Evolutionary conservation across 345 rosid genomes (phyloP).

Genomic region (Streptanthus diversifolius): DNA sequence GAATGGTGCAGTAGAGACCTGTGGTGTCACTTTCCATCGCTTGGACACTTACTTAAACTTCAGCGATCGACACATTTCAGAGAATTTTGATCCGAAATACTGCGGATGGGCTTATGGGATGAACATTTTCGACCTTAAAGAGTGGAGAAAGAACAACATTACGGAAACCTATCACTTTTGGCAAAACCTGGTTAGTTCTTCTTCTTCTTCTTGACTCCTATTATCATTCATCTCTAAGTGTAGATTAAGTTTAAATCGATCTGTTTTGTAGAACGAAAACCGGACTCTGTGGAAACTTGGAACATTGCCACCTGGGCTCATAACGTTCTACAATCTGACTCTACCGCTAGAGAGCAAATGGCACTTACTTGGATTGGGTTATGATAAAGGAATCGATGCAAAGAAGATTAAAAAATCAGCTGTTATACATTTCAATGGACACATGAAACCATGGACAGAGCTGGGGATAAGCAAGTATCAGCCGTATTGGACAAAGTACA

Average conservation of each 20-base stretch:
- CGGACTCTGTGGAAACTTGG: slow-evolving; percentile 53
- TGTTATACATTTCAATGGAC: slow-evolving; percentile 69
- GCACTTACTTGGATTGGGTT: slow-evolving; percentile 71
- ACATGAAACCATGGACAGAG: slow-evolving; percentile 67
- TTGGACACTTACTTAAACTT: slow-evolving; percentile 53
- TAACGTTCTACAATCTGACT: slow-evolving; percentile 55
- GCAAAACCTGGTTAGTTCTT: slow-evolving; percentile 39
- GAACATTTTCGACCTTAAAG: slow-evolving; percentile 60
- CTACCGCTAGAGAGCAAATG: slow-evolving; percentile 47
- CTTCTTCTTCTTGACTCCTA: not conserved
- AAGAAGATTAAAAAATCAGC: slow-evolving; percentile 45
- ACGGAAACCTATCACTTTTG: slow-evolving; percentile 47
- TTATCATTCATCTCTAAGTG: not conserved
- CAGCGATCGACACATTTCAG: slow-evolving; percentile 43
- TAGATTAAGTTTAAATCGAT: not conserved
- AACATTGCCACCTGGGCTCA: slow-evolving; percentile 60
- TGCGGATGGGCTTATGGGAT: slow-evolving; percentile 78
- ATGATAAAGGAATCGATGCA: slow-evolving; percentile 39
- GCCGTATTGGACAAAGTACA: slow-evolving; percentile 49
- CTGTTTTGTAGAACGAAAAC: slow-evolving; percentile 43
- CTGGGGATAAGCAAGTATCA: slow-evolving; percentile 49
- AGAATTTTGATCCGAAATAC: slow-evolving; percentile 42
- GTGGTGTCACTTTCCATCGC: slow-evolving; percentile 53
- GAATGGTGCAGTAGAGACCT: slow-evolving; percentile 71
- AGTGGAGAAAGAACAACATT: slow-evolving; percentile 48